Conservation (phyloP, 2,329 filamentous ascomycete species). For the Chrysoporthe austroafricana region DNA sequence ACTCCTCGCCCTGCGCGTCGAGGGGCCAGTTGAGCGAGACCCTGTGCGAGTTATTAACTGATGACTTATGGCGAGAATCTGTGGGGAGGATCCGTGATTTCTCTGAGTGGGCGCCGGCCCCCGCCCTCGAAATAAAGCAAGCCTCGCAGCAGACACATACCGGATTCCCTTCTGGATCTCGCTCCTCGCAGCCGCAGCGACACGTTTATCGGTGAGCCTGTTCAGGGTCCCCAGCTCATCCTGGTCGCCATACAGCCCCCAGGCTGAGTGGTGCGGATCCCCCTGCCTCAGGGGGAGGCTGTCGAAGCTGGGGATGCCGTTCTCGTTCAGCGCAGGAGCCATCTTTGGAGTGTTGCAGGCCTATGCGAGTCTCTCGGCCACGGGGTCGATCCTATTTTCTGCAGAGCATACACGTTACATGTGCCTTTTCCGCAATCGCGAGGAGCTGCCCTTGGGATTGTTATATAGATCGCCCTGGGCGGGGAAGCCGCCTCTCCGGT, state of each 20-base stretch:
- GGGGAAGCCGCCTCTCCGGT: conserved; percentile 7
- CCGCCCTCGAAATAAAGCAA: no score
- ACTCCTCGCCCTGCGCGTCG: conserved; percentile 53
- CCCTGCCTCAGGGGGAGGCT: conserved; percentile 50
- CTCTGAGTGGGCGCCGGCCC: no score
- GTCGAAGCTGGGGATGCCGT: conserved; percentile 51
- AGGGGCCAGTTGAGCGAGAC: conserved; percentile 65
- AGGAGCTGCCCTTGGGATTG: background rate
- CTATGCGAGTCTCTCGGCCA: conserved; percentile 16
- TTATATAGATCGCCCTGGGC: background rate
- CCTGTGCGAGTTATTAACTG: conserved; percentile 36
- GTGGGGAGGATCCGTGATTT: no score
- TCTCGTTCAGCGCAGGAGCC: conserved; percentile 40
- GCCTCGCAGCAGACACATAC: conserved; percentile 33
- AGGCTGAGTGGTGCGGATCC: conserved; percentile 50
- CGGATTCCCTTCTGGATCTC: conserved; percentile 60
- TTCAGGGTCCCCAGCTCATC: conserved; percentile 66
- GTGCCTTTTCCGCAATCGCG: background rate
- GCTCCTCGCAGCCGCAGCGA: conserved; percentile 52
- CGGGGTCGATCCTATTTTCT: background rate
- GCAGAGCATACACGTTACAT: background rate
- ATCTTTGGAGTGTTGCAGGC: conserved; percentile 20
- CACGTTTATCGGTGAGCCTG: conserved; percentile 58
- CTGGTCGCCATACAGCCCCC: conserved; percentile 56
- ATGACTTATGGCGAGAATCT: background rate